These are phyloP conservation scores for Heliamphora pulchella DNA, from an alignment of 179 eudicot genomes.

Conservation along the genomic window DNA sequence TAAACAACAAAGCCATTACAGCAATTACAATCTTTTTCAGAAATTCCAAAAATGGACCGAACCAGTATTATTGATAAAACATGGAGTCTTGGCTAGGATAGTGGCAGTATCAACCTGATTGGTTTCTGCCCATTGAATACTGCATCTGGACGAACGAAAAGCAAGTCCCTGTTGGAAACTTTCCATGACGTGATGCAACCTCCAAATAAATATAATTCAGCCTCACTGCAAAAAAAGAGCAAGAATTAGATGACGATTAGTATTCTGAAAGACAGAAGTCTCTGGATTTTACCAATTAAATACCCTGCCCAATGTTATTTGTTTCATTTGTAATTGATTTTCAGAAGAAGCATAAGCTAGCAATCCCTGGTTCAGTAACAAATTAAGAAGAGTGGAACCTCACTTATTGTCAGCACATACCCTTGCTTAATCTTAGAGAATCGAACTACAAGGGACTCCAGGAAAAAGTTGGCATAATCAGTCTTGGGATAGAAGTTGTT, in stretches of 20 bases:
- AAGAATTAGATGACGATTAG: background rate
- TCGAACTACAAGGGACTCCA: background rate
- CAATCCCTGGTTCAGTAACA: background rate
- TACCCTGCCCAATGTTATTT: background rate
- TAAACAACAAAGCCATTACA: background rate
- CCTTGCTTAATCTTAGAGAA: background rate
- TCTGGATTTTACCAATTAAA: background rate
- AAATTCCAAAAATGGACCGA: background rate
- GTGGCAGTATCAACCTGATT: conserved; percentile 57
- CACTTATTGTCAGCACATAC: background rate
- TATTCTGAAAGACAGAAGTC: background rate
- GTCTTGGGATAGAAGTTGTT: background rate
- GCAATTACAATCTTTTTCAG: background rate
- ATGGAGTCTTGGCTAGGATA: background rate
- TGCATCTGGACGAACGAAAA: conserved; percentile 97
- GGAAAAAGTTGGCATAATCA: background rate
- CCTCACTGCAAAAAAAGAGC: conserved; percentile 57
- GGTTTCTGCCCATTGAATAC: conserved; percentile 95
- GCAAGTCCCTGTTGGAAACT: conserved; percentile 75
- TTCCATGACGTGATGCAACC: conserved; percentile 94
- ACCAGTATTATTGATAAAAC: background rate
- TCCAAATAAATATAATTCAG: conserved; percentile 89
- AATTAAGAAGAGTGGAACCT: conserved; percentile 1
- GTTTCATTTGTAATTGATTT: background rate
- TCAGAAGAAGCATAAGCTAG: background rate